phyloP scores from a whole-genome alignment of 2,329 filamentous ascomycete genomes.

The Beauveria australis region DNA sequence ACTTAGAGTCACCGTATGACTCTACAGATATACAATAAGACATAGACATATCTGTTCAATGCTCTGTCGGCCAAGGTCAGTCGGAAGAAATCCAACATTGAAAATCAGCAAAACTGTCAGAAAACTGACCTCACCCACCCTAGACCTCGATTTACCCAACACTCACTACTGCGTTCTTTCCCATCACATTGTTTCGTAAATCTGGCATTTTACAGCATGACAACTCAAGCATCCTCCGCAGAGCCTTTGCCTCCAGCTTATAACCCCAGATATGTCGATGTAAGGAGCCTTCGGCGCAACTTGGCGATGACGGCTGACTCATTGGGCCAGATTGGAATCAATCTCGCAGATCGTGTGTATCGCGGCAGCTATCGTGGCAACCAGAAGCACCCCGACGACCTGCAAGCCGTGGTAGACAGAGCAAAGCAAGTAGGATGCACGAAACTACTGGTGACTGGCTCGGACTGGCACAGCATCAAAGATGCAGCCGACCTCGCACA shows the following conservation, averaged over 20 bases:
- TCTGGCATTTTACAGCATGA: not conserved
- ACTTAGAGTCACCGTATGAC: slow-evolving; percentile 1
- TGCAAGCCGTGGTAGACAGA: slow-evolving; percentile 68
- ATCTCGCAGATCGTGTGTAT: slow-evolving; percentile 88
- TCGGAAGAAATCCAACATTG: not conserved
- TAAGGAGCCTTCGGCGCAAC: slow-evolving; percentile 26
- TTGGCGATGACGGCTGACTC: slow-evolving; percentile 11
- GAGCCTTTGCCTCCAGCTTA: not conserved
- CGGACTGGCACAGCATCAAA: slow-evolving; percentile 69
- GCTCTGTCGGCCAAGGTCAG: not conserved
- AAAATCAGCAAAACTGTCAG: not conserved
- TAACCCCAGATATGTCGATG: slow-evolving; percentile 52
- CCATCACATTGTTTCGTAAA: not conserved
- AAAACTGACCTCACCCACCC: not conserved
- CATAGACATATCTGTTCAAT: not conserved
- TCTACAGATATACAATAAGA: not conserved
- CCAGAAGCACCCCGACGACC: slow-evolving; percentile 63
- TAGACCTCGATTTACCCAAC: slow-evolving; percentile 5
- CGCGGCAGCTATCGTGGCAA: slow-evolving; percentile 76
- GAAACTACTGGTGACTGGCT: slow-evolving; percentile 91
- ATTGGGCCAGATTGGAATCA: slow-evolving; percentile 69
- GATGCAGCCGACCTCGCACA: slow-evolving; percentile 67
- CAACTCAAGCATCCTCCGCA: not conserved
- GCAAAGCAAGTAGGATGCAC: slow-evolving; percentile 70
- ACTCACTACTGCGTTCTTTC: not conserved